A percentile compares a stretch with the other conserved stretches of the same genome.
Evolutionary conservation across 345 rosid species (phyloP).

Genomic region (Erodium maritimum): DNA sequence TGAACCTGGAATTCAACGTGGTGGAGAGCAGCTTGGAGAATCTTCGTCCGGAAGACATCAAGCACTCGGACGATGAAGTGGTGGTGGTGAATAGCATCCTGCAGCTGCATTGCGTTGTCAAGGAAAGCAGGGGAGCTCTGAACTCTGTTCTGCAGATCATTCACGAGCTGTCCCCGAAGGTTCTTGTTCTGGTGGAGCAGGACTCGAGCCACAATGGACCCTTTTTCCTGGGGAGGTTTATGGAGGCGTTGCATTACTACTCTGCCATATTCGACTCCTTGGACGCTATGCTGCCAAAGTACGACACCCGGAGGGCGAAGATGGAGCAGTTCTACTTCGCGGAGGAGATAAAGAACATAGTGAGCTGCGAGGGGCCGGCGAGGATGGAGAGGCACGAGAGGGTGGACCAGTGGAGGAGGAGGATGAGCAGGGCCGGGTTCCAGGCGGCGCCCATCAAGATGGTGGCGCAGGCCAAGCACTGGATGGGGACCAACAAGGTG

Average conservation of each 20-base stretch:
- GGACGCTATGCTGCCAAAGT: conserved; percentile 43
- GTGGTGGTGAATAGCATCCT: conserved; percentile 48
- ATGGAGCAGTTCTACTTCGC: conserved; percentile 58
- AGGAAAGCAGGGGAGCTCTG: conserved; percentile 52
- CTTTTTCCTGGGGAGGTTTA: conserved; percentile 51
- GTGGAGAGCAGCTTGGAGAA: conserved; percentile 43
- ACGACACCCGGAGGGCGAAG: conserved; percentile 52
- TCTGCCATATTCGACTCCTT: conserved; percentile 46
- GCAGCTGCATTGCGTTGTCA: conserved; percentile 54
- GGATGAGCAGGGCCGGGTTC: conserved; percentile 65
- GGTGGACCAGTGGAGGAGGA: conserved; percentile 53
- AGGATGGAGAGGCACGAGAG: conserved; percentile 54
- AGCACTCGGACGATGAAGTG: conserved; percentile 28
- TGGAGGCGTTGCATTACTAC: conserved; percentile 60
- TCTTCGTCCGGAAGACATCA: conserved; percentile 28
- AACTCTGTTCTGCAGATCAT: conserved; percentile 40
- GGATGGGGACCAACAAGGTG: conserved; percentile 32
- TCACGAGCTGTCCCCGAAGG: conserved; percentile 38
- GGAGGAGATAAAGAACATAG: conserved; percentile 53
- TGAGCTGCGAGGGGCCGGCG: conserved; percentile 48
- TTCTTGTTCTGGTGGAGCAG: conserved; percentile 45
- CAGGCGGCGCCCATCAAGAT: conserved; percentile 44
- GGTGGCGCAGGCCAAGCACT: conserved; percentile 38
- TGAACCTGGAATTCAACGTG: conserved; percentile 28
- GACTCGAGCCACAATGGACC: conserved; percentile 62